Conservation (phyloP, 495 filamentous ascomycete species). For the Penicillium egyptiacum region DNA sequence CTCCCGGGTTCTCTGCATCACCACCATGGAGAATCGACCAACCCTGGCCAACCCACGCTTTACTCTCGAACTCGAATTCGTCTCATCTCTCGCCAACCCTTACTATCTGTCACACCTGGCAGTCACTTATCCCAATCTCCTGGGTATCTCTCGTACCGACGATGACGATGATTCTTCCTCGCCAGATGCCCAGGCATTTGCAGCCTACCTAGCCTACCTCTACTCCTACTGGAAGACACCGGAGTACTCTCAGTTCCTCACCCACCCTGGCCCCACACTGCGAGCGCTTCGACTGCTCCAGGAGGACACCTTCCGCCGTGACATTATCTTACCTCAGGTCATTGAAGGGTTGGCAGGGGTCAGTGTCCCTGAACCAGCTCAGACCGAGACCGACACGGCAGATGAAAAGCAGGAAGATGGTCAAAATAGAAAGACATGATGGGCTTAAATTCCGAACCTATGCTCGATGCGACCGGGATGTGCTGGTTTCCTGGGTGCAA, state of each 20-base stretch:
- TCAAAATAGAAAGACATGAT: constrained; percentile 33
- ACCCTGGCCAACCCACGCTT: constrained; percentile 46
- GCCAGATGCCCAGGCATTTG: constrained; percentile 62
- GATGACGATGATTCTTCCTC: constrained; percentile 44
- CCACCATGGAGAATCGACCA: constrained; percentile 32
- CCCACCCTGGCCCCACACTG: constrained; percentile 79
- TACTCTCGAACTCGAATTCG: constrained; percentile 62
- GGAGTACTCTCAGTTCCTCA: constrained; percentile 79
- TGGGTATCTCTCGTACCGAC: constrained; percentile 42
- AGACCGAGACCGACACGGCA: constrained; percentile 22
- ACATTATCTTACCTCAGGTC: constrained; percentile 74
- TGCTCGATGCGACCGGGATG: constrained; percentile 1
- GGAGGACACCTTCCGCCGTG: constrained; percentile 76
- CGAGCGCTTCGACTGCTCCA: constrained; percentile 80
- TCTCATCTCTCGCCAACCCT: constrained; percentile 82
- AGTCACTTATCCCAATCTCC: constrained; percentile 53
- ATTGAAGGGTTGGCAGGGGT: constrained; percentile 61
- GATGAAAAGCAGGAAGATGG: constrained; percentile 29
- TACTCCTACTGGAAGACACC: constrained; percentile 77
- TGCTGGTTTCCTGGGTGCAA: background rate
- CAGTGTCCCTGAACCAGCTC: constrained; percentile 41
- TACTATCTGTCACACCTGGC: constrained; percentile 83
- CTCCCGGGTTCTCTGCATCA: background rate
- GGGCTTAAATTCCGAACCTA: constrained; percentile 11
- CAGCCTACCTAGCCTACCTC: constrained; percentile 80